A percentile compares a stretch with the other conserved stretches of the same genome.
Evolutionary conservation across 768 basidiomycete species (phyloP).

Genomic region (Calocybe gangraenosa): DNA sequence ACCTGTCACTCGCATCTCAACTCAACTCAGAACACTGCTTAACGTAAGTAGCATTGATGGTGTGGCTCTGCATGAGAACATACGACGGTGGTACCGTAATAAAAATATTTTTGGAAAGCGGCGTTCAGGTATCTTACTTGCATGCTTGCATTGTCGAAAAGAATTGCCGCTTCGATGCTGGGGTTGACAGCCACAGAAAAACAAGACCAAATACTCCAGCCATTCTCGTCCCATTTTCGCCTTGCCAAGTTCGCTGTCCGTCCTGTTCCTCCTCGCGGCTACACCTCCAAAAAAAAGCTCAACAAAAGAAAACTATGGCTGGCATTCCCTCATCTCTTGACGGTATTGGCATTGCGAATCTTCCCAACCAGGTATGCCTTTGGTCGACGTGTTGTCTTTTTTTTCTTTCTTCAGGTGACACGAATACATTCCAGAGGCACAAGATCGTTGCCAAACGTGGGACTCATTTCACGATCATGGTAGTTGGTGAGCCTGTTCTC

Average conservation of each 20-base stretch:
- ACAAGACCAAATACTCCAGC: constrained; percentile 22
- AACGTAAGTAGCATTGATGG: too few species aligned
- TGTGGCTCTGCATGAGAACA: too few species aligned
- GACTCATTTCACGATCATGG: constrained; percentile 99
- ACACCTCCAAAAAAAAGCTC: constrained; percentile 17
- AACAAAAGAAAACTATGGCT: constrained; percentile 32
- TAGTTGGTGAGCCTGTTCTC: constrained; percentile 68
- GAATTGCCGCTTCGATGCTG: constrained; percentile 7
- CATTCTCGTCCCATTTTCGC: constrained; percentile 33
- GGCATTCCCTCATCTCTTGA: constrained; percentile 48
- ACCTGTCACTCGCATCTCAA: too few species aligned
- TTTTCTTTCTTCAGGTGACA: too few species aligned
- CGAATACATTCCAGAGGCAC: constrained; percentile 67
- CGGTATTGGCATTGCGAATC: constrained; percentile 92
- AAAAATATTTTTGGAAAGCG: too few species aligned
- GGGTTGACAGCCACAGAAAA: constrained; percentile 21
- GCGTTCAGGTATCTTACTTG: too few species aligned
- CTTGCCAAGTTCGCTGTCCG: constrained; percentile 20
- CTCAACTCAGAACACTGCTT: too few species aligned
- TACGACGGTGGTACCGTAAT: too few species aligned
- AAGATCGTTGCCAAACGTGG: constrained; percentile 98
- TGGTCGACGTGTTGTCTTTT: too few species aligned
- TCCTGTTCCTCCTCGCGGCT: constrained; percentile 18
- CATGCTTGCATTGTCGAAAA: constrained; percentile 6
- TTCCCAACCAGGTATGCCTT: constrained; percentile 99